Base-by-base conservation (phyloP, 805 yeast genomes). In the Kodamaea kaohsiungensis region DNA sequence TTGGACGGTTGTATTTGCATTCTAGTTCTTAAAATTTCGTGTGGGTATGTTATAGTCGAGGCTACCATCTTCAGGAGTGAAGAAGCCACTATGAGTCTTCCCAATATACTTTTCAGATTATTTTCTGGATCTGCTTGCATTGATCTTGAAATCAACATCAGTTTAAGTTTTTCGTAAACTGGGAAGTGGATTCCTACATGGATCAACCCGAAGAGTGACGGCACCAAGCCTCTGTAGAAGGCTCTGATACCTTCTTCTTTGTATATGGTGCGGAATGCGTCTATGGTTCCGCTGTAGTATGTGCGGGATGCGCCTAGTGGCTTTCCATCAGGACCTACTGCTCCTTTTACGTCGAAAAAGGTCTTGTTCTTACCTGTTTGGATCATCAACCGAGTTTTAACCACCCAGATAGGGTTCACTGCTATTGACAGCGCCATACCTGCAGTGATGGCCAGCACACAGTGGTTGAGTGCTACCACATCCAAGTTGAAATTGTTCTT, bases 121-220 rank as follows among this genome's bases (percentile, higher is more conserved):
- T 27, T 45, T 22, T 51, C 49, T 19, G 42, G 33, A 22, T 46
- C 40, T 13, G 45, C 45, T 13, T 15, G 25, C 45, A 40, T 16
- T 9, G 25, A 16, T 13, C 45, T 40, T 17, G 45, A 19, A 16
- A 59, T 67, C 27, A 89, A 77, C 33, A 76, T n/a, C 17, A 68
- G 66, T 65, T 93, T 93, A 59, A 93, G 75, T 61, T 83, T 79
- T 65, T 93, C 99, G 68, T 93, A 93, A 8, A 91, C 83, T 30
- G 98, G 98, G 78, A 93, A 93, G 70, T 93, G 98, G 51, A 93
- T 88, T 1, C 98, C 98, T 45, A 93, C 98, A 68, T 93, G 98
- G 42, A 89, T 76, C 33, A 93, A 78, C 0, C 99, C 99, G 62
- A 93, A 83, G 54, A 93, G 76, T 0, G 98, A 92, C 1, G 98